phyloP scores from a whole-genome alignment of 2,329 filamentous ascomycete species.

The Cadophora sp. region DNA sequence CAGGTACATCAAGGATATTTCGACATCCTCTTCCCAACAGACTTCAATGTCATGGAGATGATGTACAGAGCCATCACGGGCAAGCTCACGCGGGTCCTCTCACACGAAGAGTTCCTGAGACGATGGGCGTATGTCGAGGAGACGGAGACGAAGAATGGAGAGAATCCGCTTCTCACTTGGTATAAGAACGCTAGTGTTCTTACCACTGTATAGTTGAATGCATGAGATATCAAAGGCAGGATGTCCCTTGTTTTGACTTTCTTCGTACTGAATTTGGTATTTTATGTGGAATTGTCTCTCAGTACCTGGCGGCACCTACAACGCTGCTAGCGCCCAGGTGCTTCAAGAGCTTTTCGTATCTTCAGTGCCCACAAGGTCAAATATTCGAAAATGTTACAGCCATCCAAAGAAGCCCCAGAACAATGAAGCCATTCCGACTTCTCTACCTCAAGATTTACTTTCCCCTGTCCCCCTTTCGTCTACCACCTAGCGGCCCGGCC shows the following conservation, averaged over 20 bases:
- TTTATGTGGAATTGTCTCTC: not conserved
- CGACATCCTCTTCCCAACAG: slow-evolving; percentile 97
- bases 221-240: slow-evolving; percentile 16
- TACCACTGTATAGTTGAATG: slow-evolving; percentile 66
- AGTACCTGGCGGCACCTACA: not conserved
- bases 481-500: not conserved
- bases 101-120: slow-evolving; percentile 89
- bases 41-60: slow-evolving; percentile 89
- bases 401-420: not conserved
- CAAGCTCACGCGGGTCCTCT: slow-evolving; percentile 83
- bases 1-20: slow-evolving; percentile 98
- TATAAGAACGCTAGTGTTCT: slow-evolving; percentile 96
- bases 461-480: too few relatives aligned
- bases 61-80: slow-evolving; percentile 94
- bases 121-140: slow-evolving; percentile 91
- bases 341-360: not conserved
- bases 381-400: not conserved
- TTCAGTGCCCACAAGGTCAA: too few relatives aligned
- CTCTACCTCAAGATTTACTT: not conserved
- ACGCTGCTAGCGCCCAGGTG: not conserved
- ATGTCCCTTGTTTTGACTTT: not conserved
- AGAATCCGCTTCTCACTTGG: slow-evolving; percentile 91
- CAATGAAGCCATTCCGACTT: not conserved
- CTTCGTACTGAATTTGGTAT: not conserved
- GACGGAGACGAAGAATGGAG: slow-evolving; percentile 85